These are phyloP conservation scores for Xylariaceae sp. DNA, from an alignment of 2,329 filamentous ascomycete genomes.

Conservation along the genomic window DNA sequence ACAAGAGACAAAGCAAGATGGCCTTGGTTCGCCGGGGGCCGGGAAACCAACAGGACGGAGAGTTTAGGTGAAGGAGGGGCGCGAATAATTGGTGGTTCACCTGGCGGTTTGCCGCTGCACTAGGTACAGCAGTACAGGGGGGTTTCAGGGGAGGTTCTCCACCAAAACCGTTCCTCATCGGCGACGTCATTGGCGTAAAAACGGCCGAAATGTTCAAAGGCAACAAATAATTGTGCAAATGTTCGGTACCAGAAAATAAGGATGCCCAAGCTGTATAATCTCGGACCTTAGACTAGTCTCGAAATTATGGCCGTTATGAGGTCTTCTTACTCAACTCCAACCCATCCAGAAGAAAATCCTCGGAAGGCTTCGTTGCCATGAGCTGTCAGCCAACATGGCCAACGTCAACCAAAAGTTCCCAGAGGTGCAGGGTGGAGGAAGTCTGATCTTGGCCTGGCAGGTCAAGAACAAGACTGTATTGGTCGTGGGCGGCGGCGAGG, in stretches of 20 bases:
- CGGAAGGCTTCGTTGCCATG: conserved; percentile 5
- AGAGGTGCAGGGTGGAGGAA: conserved; percentile 81
- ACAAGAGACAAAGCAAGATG: no score
- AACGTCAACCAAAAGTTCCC: conserved; percentile 51
- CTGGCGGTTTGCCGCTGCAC: no score
- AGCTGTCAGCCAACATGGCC: conserved; percentile 11
- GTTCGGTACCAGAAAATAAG: not conserved
- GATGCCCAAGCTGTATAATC: no score
- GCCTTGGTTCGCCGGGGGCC: no score
- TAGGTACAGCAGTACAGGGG: not conserved
- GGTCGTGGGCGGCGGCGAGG: conserved; percentile 94
- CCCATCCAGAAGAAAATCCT: no score
- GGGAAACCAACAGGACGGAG: no score
- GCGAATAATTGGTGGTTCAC: no score
- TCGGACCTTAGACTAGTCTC: no score
- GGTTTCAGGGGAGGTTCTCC: not conserved
- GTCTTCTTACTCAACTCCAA: not conserved
- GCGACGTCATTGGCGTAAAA: conserved; percentile 17
- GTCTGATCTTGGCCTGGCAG: conserved; percentile 93
- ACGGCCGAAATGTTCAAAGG: not conserved
- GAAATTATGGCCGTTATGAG: conserved; percentile 9
- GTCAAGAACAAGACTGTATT: conserved; percentile 81
- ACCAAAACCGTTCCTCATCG: conserved; percentile 7
- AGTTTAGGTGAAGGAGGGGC: no score
- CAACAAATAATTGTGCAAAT: no score